Evolutionary conservation across 805 yeast species (phyloP).

Genomic region (Candida yuanshanica): DNA sequence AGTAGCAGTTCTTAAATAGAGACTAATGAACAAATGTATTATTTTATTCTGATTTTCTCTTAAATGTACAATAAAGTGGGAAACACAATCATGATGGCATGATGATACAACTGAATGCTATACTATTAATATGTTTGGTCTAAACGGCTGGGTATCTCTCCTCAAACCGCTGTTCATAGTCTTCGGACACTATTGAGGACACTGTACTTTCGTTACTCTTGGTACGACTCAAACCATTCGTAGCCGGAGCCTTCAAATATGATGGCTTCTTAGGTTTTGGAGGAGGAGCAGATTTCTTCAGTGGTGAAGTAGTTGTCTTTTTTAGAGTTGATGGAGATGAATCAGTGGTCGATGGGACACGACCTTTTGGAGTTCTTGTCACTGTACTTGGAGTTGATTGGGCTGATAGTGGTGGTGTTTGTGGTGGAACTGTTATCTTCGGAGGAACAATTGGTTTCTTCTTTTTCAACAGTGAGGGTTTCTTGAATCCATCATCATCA

Average conservation of each 20-base stretch:
- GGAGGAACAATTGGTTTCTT: slow-evolving; percentile 12
- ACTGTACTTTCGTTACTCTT: slow-evolving; percentile 7
- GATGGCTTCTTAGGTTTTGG: slow-evolving; percentile 64
- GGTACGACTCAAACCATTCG: slow-evolving; percentile 1
- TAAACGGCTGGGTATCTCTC: slow-evolving; percentile 54
- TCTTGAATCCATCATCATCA: slow-evolving; percentile 24
- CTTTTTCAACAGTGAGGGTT: slow-evolving; percentile 16
- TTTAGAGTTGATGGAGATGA: slow-evolving; percentile 17
- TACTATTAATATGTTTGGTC: not conserved
- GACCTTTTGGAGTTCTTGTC: slow-evolving; percentile 14
- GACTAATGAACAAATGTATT: not conserved
- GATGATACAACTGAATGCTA: not conserved
- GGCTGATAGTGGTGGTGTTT: slow-evolving; percentile 22
- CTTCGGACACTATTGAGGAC: slow-evolving; percentile 32
- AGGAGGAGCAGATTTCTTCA: slow-evolving; percentile 36
- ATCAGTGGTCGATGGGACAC: not conserved
- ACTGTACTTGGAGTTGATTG: slow-evolving; percentile 24
- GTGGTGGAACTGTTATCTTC: slow-evolving; percentile 13
- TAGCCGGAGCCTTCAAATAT: slow-evolving; percentile 37
- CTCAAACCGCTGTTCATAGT: slow-evolving; percentile 51
- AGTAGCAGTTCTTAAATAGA: slow-evolving; percentile 25
- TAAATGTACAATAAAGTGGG: too few species aligned
- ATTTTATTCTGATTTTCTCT: too few species aligned
- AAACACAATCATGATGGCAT: not conserved
- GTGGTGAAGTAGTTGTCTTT: slow-evolving; percentile 27